phyloP scores from a whole-genome alignment of 108 stramenopile species.

The Parietichytrium sp. region DNA sequence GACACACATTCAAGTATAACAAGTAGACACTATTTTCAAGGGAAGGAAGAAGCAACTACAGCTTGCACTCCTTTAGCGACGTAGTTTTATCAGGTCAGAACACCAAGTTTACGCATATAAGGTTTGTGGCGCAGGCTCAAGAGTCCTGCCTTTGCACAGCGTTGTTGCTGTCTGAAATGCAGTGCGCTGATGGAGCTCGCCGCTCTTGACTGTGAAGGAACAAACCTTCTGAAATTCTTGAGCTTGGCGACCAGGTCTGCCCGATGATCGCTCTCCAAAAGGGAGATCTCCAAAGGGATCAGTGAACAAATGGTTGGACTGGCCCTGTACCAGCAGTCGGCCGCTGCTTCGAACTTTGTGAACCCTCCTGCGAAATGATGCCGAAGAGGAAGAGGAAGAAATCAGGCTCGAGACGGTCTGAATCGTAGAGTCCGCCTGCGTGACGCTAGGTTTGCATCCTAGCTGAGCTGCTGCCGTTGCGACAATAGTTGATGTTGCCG shows the following conservation, averaged over 20 bases:
- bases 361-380: too few relatives aligned
- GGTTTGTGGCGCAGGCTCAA: neutral
- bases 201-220: constrained; percentile 27
- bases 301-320: neutral
- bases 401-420: too few relatives aligned
- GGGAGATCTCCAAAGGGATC: too few relatives aligned
- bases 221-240: neutral
- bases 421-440: too few relatives aligned
- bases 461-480: neutral
- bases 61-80: too few relatives aligned
- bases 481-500: neutral
- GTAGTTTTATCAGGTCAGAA: too few relatives aligned
- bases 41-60: too few relatives aligned
- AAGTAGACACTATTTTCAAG: neutral
- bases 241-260: too few relatives aligned
- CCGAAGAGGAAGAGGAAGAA: too few relatives aligned
- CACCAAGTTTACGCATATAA: neutral
- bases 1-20: neutral
- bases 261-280: too few relatives aligned
- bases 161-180: constrained; percentile 23
- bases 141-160: neutral
- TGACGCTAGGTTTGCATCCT: too few relatives aligned
- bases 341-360: neutral
- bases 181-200: neutral
- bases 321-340: neutral